A percentile compares a stretch with the other conserved stretches of the same genome.
Conservation (phyloP, 176 grass and related monocot species). For the Oryza punctata region DNA sequence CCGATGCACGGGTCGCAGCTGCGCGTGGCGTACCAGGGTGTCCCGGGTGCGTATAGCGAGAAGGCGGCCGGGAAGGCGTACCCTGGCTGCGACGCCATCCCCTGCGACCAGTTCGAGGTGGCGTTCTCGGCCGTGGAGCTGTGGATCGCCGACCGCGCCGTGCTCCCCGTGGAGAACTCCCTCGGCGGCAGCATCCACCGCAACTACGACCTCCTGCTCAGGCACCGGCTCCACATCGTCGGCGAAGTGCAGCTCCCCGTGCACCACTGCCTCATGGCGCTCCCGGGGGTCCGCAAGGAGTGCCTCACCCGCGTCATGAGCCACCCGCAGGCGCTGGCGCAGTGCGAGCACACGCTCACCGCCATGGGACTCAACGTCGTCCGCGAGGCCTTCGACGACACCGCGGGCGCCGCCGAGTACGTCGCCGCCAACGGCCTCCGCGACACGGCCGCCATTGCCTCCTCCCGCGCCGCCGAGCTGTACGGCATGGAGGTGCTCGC, state of each 20-base stretch:
- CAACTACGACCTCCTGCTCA: slow-evolving; percentile 96
- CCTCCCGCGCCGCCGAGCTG: slow-evolving; percentile 78
- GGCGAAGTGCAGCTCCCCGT: slow-evolving; percentile 96
- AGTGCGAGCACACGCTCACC: slow-evolving; percentile 94
- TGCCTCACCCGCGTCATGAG: slow-evolving; percentile 81
- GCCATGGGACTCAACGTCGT: slow-evolving; percentile 87
- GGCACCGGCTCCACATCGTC: slow-evolving; percentile 93
- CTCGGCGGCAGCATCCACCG: slow-evolving; percentile 97
- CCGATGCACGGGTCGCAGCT: slow-evolving; percentile 87
- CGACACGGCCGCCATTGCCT: slow-evolving; percentile 90
- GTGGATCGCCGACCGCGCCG: slow-evolving; percentile 92
- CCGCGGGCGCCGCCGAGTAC: slow-evolving; percentile 79
- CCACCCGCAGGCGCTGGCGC: slow-evolving; percentile 95
- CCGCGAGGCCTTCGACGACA: slow-evolving; percentile 98
- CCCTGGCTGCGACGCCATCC: slow-evolving; percentile 74
- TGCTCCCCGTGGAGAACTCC: slow-evolving; percentile 92
- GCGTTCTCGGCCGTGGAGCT: slow-evolving; percentile 93
- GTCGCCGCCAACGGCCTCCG: slow-evolving; percentile 68
- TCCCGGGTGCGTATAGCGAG: slow-evolving; percentile 92
- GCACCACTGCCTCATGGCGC: slow-evolving; percentile 91
- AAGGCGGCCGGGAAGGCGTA: slow-evolving; percentile 93
- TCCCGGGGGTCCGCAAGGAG: slow-evolving; percentile 88
- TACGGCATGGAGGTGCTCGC: slow-evolving; percentile 81
- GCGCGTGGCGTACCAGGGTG: slow-evolving; percentile 93
- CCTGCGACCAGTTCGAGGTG: slow-evolving; percentile 98